These are phyloP conservation scores for Musa beccarii DNA, from an alignment of 176 grass and related monocot species.

Conservation along the genomic window DNA sequence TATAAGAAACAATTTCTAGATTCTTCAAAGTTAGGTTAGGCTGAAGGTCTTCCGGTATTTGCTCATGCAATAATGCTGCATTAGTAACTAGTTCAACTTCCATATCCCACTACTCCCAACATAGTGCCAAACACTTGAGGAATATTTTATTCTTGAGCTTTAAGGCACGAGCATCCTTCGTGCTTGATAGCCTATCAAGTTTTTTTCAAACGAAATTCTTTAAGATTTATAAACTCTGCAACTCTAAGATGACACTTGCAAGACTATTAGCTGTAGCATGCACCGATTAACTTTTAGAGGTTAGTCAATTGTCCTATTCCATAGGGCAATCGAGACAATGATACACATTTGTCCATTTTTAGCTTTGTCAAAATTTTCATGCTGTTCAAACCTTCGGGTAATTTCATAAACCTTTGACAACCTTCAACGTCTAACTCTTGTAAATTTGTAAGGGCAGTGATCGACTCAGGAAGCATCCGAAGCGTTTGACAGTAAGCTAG, in stretches of 20 bases:
- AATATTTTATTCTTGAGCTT: background rate
- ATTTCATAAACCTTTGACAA: background rate
- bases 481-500: background rate
- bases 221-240: background rate
- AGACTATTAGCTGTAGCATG: background rate
- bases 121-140: background rate
- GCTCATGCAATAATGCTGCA: no score
- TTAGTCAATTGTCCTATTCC: background rate
- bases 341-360: background rate
- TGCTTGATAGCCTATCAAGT: background rate
- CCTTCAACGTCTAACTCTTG: background rate
- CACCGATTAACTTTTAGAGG: background rate
- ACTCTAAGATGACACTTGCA: background rate
- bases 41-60: no score
- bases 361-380: background rate
- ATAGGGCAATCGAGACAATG: background rate
- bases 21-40: background rate
- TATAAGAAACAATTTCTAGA: background rate
- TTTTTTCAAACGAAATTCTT: background rate
- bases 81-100: no score
- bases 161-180: background rate
- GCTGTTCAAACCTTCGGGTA: background rate
- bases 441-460: background rate
- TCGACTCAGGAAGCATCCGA: background rate
- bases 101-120: no score